phyloP scores from a whole-genome alignment of 495 filamentous ascomycete species.

The Umbilicaria muhlenbergii region DNA sequence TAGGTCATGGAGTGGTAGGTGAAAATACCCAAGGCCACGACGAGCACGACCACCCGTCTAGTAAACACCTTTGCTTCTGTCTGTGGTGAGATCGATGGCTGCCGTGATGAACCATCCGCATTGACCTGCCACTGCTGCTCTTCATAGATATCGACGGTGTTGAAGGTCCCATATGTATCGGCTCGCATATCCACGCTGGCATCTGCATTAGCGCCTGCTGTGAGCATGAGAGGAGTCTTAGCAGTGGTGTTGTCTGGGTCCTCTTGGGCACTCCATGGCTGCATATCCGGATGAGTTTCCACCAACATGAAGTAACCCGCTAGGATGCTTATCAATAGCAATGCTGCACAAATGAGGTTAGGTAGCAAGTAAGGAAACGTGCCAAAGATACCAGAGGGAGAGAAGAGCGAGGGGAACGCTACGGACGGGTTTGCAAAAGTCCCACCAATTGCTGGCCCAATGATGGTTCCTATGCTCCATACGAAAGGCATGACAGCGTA shows the following conservation, averaged over 20 bases:
- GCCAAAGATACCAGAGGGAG: slow-evolving; percentile 48
- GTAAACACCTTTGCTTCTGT: slow-evolving; percentile 37
- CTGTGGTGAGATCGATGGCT: slow-evolving; percentile 16
- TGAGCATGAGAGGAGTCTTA: slow-evolving; percentile 56
- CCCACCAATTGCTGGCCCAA: slow-evolving; percentile 70
- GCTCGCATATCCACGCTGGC: slow-evolving; percentile 52
- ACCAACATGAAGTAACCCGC: slow-evolving; percentile 58
- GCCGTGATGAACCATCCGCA: slow-evolving; percentile 27
- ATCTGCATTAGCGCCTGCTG: slow-evolving; percentile 52
- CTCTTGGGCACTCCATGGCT: slow-evolving; percentile 36
- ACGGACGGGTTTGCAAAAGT: slow-evolving; percentile 59
- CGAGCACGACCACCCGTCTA: slow-evolving; percentile 49
- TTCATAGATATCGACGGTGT: slow-evolving; percentile 34
- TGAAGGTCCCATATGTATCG: slow-evolving; percentile 70
- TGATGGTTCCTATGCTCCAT: slow-evolving; percentile 73
- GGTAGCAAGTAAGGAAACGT: slow-evolving; percentile 70
- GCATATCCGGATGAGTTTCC: slow-evolving; percentile 71
- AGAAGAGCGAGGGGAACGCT: slow-evolving; percentile 49
- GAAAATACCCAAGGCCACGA: slow-evolving; percentile 62
- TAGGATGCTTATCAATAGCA: slow-evolving; percentile 59
- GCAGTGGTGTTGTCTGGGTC: slow-evolving; percentile 39
- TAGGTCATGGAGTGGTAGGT: slow-evolving; percentile 83
- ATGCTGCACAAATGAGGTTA: slow-evolving; percentile 57
- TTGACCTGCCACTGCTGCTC: slow-evolving; percentile 33
- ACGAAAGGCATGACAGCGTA: slow-evolving; percentile 81